phyloP scores from a whole-genome alignment of 2,329 filamentous ascomycete genomes.

The Calonectria leucothoes region DNA sequence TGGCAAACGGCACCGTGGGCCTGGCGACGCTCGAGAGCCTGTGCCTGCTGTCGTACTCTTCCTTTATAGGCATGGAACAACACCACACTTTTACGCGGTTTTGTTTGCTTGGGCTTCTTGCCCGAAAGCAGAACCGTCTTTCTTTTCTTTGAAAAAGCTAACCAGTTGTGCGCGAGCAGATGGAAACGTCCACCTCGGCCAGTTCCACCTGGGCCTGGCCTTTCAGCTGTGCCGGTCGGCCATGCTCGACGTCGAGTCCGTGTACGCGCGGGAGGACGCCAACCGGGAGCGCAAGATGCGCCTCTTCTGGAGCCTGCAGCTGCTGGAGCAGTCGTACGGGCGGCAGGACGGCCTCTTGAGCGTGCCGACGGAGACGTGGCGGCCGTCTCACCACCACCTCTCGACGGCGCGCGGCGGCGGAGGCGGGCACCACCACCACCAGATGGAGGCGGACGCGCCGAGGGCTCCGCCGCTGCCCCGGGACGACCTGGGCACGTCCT shows the following conservation, averaged over 20 bases:
- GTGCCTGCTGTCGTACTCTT: slow-evolving; percentile 61
- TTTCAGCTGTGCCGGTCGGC: slow-evolving; percentile 63
- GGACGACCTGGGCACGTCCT: slow-evolving; percentile 57
- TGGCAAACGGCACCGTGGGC: slow-evolving; percentile 62
- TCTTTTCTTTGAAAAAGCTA: too few relatives aligned
- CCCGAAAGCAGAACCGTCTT: too few relatives aligned
- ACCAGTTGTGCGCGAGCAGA: slow-evolving; percentile 47
- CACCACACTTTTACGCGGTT: neutral
- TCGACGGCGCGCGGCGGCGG: slow-evolving; percentile 34
- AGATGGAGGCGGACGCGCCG: slow-evolving; percentile 42
- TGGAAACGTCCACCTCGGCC: slow-evolving; percentile 59
- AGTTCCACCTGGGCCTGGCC: slow-evolving; percentile 62
- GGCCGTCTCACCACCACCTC: slow-evolving; percentile 48
- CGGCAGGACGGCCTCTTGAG: slow-evolving; percentile 57
- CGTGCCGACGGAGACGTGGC: slow-evolving; percentile 54
- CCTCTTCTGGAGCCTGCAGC: slow-evolving; percentile 63
- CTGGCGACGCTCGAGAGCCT: slow-evolving; percentile 62
- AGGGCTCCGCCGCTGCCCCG: slow-evolving; percentile 55
- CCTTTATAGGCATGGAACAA: slow-evolving; percentile 56
- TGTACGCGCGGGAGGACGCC: slow-evolving; percentile 50
- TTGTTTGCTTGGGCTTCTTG: too few relatives aligned
- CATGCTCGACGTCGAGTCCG: slow-evolving; percentile 57
- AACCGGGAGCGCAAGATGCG: slow-evolving; percentile 58
- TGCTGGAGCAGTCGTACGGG: slow-evolving; percentile 62
- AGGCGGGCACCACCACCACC: too few relatives aligned